Base-by-base conservation (phyloP, 2,329 filamentous ascomycete genomes). In the Talaromyces sp. region DNA sequence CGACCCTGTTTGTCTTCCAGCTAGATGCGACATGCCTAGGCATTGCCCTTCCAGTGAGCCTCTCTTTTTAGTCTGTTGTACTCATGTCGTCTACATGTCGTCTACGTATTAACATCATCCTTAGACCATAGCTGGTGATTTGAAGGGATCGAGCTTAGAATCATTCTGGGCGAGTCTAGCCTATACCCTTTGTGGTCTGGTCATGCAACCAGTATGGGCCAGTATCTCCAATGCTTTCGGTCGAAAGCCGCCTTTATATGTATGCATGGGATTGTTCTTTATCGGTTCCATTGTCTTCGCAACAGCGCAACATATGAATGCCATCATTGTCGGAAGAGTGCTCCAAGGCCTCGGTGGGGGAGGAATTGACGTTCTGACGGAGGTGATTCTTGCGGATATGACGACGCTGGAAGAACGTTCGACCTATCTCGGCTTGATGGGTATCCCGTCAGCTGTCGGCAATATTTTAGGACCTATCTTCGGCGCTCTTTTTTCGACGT, bases 81-180 rank as follows among this genome's bases (percentile, higher is more conserved):
- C 5, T n/a, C 13, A 39, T 37, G 7, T 17, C 35, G n/a, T n/a
- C n/a, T n/a, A n/a, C n/a, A n/a, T n/a, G n/a, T n/a, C n/a, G n/a
- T n/a, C 22, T 25, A n/a, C 5, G 8, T 52, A 39, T 21, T 52
- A 8, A 39, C 21, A 2, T 5, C 9, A 28, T 22, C 2, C n/a
- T 7, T 40, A 75, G 68, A 78, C 76, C 37, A 81, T 84, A 58
- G 78, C 81, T 10, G 62, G 69, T 8, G 78, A 78, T 17, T 74
- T 85, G 5, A 63, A 75, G 25, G 81, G 81, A 39, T 77, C 76
- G 0, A 81, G 80, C 3, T 78, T 84, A 28, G 77, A 88, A 70
- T 83, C 85, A 0, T 89, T 89, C 69, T 89, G 86, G 87, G 80
- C 82, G n/a, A 86, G 86, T 2, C 88, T 85, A 2, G 83, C 82